Evolutionary conservation across 2,329 filamentous ascomycete genomes (phyloP), one percentile per base, ranked within the genome.

Genomic region (Calonectria leucothoes): DNA sequence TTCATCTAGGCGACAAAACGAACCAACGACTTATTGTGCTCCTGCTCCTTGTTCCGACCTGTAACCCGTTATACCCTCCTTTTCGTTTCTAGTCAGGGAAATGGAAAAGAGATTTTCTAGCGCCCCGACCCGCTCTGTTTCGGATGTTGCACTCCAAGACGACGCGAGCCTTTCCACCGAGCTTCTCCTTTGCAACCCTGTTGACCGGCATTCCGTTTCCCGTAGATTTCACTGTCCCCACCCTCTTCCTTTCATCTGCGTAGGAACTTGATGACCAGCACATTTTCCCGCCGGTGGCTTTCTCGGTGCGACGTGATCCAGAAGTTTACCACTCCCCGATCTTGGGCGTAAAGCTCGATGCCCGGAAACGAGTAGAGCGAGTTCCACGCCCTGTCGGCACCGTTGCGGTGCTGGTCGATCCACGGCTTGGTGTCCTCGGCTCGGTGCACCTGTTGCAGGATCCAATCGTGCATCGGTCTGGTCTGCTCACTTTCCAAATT

Each of bases 351-450:
- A 80, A 93, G 94, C 81, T 94, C 92, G 12, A 88, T 84, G 69
- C 93, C 91, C 0, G 89, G 87, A 79, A 95, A 95, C 71, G 88
- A 91, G 81, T 94, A 94, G 49, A 88, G 89, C 0, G 90, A 85
- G 35, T 89, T 86, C 91, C 93, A 95, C 3, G 86, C 85, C 55
- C 81, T 84, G 0, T 88, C 84, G 0, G 80, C 52, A 6, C 83
- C 80, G 73, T 90, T 87, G 11, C 89, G 87, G 74, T 91, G 89
- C 82, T 93, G 88, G 77, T 92, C 93, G 68, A 93, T 87, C 92
- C 92, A 94, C 35, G 90, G 82, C 71, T 88, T 89, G 48, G 86
- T 83, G 27, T 86, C 83, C 23, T 78, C 75, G 27, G 76, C 61
- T 29, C 64, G 59, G 45, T 76, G 77, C 27, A 85, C 82, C 70